These are phyloP conservation scores for Paramecium octaurelia DNA, from an alignment of 73 alveolate genomes.

Conservation along the genomic window DNA sequence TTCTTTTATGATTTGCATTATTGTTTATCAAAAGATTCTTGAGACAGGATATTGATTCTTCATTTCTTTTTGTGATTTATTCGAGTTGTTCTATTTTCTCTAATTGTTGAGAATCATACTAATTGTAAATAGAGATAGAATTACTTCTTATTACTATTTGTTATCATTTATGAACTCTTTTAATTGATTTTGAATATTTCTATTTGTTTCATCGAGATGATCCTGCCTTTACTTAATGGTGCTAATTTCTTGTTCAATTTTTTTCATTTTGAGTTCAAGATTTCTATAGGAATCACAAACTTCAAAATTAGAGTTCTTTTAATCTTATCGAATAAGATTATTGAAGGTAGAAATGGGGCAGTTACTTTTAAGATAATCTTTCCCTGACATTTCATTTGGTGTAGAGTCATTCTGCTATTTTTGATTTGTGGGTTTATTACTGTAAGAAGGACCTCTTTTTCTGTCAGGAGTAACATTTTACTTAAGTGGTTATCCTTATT, in stretches of 20 bases:
- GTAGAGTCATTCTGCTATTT: background rate
- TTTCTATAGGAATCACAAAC: background rate
- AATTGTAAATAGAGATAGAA: background rate
- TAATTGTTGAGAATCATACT: background rate
- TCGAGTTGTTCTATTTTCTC: background rate
- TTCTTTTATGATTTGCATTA: background rate
- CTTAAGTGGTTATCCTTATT: background rate
- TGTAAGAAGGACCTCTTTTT: background rate
- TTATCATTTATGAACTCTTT: background rate
- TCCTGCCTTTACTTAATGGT: background rate
- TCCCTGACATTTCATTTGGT: background rate
- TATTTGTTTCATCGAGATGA: background rate
- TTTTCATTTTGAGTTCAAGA: background rate
- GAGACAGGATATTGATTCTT: background rate
- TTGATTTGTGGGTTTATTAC: background rate
- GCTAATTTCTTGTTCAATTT: background rate
- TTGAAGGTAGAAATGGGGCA: background rate
- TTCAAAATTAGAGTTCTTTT: background rate
- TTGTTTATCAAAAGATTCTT: background rate
- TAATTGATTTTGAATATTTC: background rate
- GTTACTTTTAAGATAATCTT: background rate
- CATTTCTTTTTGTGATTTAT: background rate
- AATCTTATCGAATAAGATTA: background rate
- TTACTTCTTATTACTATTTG: background rate
- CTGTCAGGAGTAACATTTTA: slow-evolving; percentile 20